Evolutionary conservation across 805 yeast genomes (phyloP).

Genomic region (Wickerhamia fluorescens): DNA sequence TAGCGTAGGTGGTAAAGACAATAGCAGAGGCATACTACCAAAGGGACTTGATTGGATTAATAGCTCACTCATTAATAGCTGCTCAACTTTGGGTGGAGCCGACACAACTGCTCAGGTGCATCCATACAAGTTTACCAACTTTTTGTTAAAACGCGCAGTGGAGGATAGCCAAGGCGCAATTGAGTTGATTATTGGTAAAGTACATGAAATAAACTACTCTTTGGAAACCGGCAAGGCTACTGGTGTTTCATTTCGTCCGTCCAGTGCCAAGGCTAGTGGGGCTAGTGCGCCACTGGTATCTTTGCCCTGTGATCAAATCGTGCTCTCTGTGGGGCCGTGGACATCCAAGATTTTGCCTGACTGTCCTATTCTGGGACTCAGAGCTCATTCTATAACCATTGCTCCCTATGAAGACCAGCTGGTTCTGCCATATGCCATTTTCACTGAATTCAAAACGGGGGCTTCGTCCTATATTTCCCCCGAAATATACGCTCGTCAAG

Average conservation of each 20-base stretch:
- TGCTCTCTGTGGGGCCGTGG: constrained; percentile 94
- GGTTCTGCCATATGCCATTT: constrained; percentile 90
- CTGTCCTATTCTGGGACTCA: constrained; percentile 88
- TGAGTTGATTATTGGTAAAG: constrained; percentile 82
- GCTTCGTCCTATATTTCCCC: constrained; percentile 72
- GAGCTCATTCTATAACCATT: constrained; percentile 93
- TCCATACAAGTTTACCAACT: constrained; percentile 90
- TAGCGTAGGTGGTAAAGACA: constrained; percentile 6
- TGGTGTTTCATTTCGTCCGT: constrained; percentile 62
- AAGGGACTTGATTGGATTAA: constrained; percentile 71
- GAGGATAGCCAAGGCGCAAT: constrained; percentile 63
- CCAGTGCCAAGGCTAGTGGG: constrained; percentile 20
- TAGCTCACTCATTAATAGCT: constrained; percentile 53
- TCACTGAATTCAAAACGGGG: constrained; percentile 82
- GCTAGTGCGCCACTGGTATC: constrained; percentile 25
- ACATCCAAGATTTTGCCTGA: constrained; percentile 83
- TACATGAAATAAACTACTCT: constrained; percentile 55
- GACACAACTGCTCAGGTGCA: constrained; percentile 95
- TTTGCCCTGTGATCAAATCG: constrained; percentile 66
- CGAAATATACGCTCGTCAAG: constrained; percentile 89
- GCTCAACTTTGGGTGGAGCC: constrained; percentile 76
- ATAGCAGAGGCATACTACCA: constrained; percentile 37
- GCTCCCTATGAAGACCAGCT: constrained; percentile 63
- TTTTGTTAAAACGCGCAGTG: constrained; percentile 69
- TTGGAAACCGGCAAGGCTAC: constrained; percentile 59